Evolutionary conservation across 1,284 basidiomycete genomes (phyloP).

Genomic region (Cutaneotrichosporon sp.): DNA sequence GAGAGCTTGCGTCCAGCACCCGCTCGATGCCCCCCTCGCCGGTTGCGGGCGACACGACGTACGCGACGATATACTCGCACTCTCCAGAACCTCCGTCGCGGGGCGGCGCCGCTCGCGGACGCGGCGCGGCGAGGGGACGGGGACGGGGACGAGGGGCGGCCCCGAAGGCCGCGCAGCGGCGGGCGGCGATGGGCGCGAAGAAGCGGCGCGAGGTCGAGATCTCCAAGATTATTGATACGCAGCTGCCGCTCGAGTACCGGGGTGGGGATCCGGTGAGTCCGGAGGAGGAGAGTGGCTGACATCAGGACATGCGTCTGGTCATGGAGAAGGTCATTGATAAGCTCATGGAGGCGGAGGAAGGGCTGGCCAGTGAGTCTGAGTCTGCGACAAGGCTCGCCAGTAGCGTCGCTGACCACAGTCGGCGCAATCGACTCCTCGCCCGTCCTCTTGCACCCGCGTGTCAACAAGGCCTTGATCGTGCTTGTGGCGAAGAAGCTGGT

Average conservation of each 20-base stretch:
- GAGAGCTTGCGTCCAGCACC: neutral
- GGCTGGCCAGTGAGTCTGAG: constrained; percentile 27
- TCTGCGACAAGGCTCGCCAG: no score
- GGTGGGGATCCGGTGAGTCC: constrained; percentile 55
- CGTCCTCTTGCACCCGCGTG: constrained; percentile 80
- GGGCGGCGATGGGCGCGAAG: constrained; percentile 62
- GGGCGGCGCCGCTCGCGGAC: neutral
- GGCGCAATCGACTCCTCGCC: constrained; percentile 75
- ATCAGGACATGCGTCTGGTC: constrained; percentile 68
- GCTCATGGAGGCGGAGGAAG: constrained; percentile 46
- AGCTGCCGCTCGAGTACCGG: constrained; percentile 83
- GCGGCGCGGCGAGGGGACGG: neutral
- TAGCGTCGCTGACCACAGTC: constrained; percentile 62
- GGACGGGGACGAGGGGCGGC: constrained; percentile 8
- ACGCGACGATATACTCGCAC: constrained; percentile 44
- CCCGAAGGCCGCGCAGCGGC: constrained; percentile 16
- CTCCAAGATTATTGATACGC: constrained; percentile 69
- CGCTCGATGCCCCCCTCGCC: neutral
- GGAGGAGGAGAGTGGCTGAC: neutral
- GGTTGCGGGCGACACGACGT: constrained; percentile 45
- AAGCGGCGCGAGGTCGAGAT: constrained; percentile 68
- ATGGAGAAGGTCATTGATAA: constrained; percentile 66
- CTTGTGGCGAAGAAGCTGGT: constrained; percentile 86
- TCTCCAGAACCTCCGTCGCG: no score
- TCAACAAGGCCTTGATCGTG: constrained; percentile 90